Evolutionary conservation across 2,329 filamentous ascomycete species (phyloP), one percentile per base, ranked within the genome.

Genomic region (Curvularia sp.): DNA sequence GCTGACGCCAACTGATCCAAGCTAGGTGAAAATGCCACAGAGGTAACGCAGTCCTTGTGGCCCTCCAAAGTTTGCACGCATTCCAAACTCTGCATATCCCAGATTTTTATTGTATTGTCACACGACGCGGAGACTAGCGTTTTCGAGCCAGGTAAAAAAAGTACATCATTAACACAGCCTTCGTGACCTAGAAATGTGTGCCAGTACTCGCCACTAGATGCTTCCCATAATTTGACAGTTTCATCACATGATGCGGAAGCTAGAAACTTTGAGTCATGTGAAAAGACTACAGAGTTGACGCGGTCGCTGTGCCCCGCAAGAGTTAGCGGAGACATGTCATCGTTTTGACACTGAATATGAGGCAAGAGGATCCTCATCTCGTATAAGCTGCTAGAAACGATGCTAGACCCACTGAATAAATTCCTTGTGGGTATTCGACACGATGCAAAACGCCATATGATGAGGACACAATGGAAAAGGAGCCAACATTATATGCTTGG

Each of bases 21-120:
- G 57, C 68, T 57, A 30, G 47, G 61, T 9, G 64, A 68, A 60
- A 70, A 68, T 12, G 60, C 57, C 28, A 73, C 57, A 10, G 42
- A 63, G 18, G 1, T 48, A 30, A 71, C 55, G 15, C 3, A 41
- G 43, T 43, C 30, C 42, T 41, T 52, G 42, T 69, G 59, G 31
- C 62, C 62, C 43, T 65, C 51, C 35, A 71, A 63, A 20, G 39
- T 57, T 24, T 53, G 26, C 20, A 53, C 7, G 28, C 49, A 57
- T 18, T 53, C 47, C 3, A 43, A 39, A 62, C 48, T 65, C 48
- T 59, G 48, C 60, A 50, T 18, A 51, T 65, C 31, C 51, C 43
- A 57, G 18, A 59, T 26, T 28, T 39, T 55, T 24, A 59, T 15
- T 4, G 50, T 53, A 6, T 53, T 53, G 13, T 55, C 44, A 13